phyloP scores from a whole-genome alignment of 23 red algal genomes.

The Gracilaria gracilis region DNA sequence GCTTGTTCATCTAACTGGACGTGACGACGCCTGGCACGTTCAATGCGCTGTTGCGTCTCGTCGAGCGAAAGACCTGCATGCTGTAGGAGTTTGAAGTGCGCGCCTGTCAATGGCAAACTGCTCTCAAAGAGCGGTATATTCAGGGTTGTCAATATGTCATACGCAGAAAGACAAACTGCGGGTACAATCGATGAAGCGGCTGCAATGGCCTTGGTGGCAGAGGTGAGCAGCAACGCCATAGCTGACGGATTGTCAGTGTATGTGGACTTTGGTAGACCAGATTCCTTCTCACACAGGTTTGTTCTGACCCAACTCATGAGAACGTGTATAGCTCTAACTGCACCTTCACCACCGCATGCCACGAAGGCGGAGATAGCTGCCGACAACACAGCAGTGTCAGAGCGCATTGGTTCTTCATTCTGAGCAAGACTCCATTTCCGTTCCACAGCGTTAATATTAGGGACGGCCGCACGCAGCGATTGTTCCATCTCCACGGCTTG shows the following conservation, averaged over 20 bases:
- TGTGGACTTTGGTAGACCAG: slow-evolving; percentile 4
- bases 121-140: slow-evolving; percentile 40
- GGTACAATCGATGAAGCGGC: slow-evolving; percentile 45
- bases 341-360: slow-evolving; percentile 33
- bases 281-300: slow-evolving; percentile 20
- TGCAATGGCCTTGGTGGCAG: slow-evolving; percentile 51
- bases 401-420: slow-evolving; percentile 8
- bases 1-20: slow-evolving; percentile 72
- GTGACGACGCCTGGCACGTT: slow-evolving; percentile 17
- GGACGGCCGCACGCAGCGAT: slow-evolving; percentile 16
- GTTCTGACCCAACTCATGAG: slow-evolving; percentile 50
- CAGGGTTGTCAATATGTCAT: slow-evolving; percentile 45
- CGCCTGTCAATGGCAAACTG: slow-evolving; percentile 56
- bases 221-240: slow-evolving; percentile 57
- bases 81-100: slow-evolving; percentile 68
- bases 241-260: slow-evolving; percentile 47
- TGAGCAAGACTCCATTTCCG: slow-evolving; percentile 34
- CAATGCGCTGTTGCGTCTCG: slow-evolving; percentile 55
- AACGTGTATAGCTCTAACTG: slow-evolving; percentile 17
- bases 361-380: slow-evolving; percentile 55
- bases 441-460: slow-evolving; percentile 22
- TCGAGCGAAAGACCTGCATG: slow-evolving; percentile 49
- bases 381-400: slow-evolving; percentile 47
- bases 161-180: slow-evolving; percentile 33
- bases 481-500: slow-evolving; percentile 32